Conservation (phyloP, 2,329 filamentous ascomycete genomes). For the Pseudocercospora musae region DNA sequence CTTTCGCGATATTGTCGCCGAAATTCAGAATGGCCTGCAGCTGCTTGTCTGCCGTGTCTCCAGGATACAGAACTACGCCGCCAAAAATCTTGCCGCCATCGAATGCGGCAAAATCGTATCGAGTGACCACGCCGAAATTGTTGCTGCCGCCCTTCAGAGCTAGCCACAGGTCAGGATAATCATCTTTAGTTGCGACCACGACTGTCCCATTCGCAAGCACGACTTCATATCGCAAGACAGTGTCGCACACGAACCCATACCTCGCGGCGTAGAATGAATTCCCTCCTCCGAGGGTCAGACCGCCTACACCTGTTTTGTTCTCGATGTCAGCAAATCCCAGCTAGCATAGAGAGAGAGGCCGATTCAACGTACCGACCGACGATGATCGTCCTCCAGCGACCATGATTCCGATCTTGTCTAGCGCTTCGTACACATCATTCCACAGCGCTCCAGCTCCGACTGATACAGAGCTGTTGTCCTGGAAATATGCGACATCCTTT, state of each 20-base stretch:
- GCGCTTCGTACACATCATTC: slow-evolving; percentile 41
- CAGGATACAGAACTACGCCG: not conserved
- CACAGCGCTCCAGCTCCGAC: slow-evolving; percentile 49
- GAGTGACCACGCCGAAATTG: slow-evolving; percentile 27
- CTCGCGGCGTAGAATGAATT: slow-evolving; percentile 25
- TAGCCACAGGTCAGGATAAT: slow-evolving; percentile 22
- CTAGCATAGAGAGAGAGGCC: not conserved
- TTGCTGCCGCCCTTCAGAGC: slow-evolving; percentile 23
- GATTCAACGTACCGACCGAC: slow-evolving; percentile 16
- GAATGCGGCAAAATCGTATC: slow-evolving; percentile 20
- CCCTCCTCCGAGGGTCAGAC: slow-evolving; percentile 27
- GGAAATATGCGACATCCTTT: slow-evolving; percentile 35
- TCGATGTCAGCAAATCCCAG: not conserved
- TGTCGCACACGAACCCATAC: slow-evolving; percentile 29
- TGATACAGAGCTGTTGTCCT: slow-evolving; percentile 37
- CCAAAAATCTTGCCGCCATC: slow-evolving; percentile 6
- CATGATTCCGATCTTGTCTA: slow-evolving; percentile 42
- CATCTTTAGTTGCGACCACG: slow-evolving; percentile 16
- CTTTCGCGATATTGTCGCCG: slow-evolving; percentile 5
- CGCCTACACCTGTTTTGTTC: slow-evolving; percentile 19
- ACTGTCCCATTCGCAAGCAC: slow-evolving; percentile 26
- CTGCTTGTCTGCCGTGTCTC: slow-evolving; percentile 4
- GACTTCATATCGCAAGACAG: slow-evolving; percentile 26
- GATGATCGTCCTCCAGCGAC: slow-evolving; percentile 44
- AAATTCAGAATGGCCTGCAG: slow-evolving; percentile 3